Percentiles rank a stretch among this genome's conserved stretches.
These are phyloP conservation scores for Ophiostoma pallidulum DNA, from an alignment of 2,329 filamentous ascomycete genomes.

Conservation along the genomic window DNA sequence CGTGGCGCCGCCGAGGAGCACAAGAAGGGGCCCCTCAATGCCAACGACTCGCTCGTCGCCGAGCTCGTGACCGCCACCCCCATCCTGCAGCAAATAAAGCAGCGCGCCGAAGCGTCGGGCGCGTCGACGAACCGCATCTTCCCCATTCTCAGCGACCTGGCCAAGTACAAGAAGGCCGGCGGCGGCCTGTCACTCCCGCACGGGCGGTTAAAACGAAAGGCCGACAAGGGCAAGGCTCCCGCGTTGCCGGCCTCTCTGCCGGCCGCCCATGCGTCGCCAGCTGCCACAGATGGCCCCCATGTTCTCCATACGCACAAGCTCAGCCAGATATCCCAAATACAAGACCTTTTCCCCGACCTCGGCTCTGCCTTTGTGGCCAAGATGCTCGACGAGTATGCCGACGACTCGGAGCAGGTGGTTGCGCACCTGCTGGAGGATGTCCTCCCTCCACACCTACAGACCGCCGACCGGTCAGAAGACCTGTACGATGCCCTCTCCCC, in stretches of 20 bases:
- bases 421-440: slow-evolving; percentile 72
- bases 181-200: slow-evolving; percentile 36
- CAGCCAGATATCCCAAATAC: slow-evolving; percentile 80
- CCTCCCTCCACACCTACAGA: slow-evolving; percentile 58
- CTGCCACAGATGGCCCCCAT: no score
- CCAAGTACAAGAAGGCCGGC: slow-evolving; percentile 49
- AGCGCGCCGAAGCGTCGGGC: slow-evolving; percentile 40
- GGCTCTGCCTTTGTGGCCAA: slow-evolving; percentile 73
- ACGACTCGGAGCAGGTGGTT: slow-evolving; percentile 70
- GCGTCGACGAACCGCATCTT: slow-evolving; percentile 43
- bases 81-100: slow-evolving; percentile 53
- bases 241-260: slow-evolving; percentile 1
- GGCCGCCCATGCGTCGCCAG: no score
- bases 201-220: slow-evolving; percentile 41
- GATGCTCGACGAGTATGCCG: slow-evolving; percentile 68
- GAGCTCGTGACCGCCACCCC: slow-evolving; percentile 76
- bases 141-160: slow-evolving; percentile 52
- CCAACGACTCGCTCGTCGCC: slow-evolving; percentile 64
- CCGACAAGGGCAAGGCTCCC: slow-evolving; percentile 60
- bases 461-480: slow-evolving; percentile 54
- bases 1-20: slow-evolving; percentile 62
- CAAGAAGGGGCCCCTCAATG: slow-evolving; percentile 43
- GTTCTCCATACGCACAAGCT: slow-evolving; percentile 73
- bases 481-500: no score
- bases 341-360: slow-evolving; percentile 84